A percentile compares a stretch with the other conserved stretches of the same genome.
These are phyloP conservation scores for Calonectria montana DNA, from an alignment of 2,329 filamentous ascomycete species.

Conservation along the genomic window DNA sequence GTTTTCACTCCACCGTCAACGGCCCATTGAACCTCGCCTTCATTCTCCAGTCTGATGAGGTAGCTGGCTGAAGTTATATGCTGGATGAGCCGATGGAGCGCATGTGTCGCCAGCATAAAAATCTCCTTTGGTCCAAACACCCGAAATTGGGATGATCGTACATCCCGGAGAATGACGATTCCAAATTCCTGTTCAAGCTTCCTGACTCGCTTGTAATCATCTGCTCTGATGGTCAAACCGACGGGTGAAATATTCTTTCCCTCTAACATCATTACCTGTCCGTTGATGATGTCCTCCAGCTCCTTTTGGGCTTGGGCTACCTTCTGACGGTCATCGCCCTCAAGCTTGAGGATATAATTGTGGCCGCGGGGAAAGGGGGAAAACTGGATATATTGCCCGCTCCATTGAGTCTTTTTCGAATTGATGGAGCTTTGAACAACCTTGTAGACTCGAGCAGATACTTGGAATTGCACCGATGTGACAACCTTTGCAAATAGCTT, in stretches of 20 bases:
- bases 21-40: background rate
- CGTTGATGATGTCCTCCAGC: conserved; percentile 14
- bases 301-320: conserved; percentile 15
- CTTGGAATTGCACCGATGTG: conserved; percentile 51
- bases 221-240: background rate
- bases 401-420: conserved; percentile 44
- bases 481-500: conserved; percentile 53
- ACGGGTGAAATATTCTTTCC: conserved; percentile 18
- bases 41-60: background rate
- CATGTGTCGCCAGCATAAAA: background rate
- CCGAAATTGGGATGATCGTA: conserved; percentile 9
- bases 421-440: conserved; percentile 46
- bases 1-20: background rate
- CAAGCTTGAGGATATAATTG: conserved; percentile 27
- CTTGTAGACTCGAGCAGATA: conserved; percentile 47
- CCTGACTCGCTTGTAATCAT: background rate
- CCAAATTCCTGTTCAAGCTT: conserved; percentile 12
- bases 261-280: conserved; percentile 5
- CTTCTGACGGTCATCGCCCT: conserved; percentile 14
- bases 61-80: background rate
- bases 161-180: conserved; percentile 22
- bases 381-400: conserved; percentile 31
- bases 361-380: conserved; percentile 22
- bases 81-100: background rate
- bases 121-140: conserved; percentile 9